phyloP scores from a whole-genome alignment of 2,329 filamentous ascomycete species.

The Boeremia exigua region DNA sequence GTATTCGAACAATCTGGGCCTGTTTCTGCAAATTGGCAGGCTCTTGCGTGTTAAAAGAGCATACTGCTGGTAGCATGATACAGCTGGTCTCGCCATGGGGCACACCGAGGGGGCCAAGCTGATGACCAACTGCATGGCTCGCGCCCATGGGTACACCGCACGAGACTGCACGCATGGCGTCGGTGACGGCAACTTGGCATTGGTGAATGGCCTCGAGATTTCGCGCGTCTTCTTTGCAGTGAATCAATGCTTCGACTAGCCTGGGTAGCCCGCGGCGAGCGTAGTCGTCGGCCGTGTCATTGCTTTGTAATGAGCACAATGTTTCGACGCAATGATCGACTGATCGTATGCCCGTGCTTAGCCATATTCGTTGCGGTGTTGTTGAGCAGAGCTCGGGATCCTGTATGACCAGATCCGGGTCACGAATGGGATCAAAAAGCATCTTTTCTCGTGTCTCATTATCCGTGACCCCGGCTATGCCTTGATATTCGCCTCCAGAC shows the following conservation, averaged over 20 bases:
- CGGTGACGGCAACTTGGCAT: neutral
- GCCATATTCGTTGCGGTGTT: neutral
- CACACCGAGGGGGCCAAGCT: neutral
- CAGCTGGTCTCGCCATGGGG: neutral
- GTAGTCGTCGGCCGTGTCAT: neutral
- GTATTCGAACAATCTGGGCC: neutral
- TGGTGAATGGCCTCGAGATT: neutral
- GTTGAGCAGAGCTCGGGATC: neutral
- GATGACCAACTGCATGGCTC: neutral
- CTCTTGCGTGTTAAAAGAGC: neutral
- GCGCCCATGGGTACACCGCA: neutral
- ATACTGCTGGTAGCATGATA: neutral
- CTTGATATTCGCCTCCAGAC: neutral
- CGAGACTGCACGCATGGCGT: neutral
- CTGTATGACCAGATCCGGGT: neutral
- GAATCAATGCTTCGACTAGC: neutral
- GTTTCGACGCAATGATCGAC: neutral
- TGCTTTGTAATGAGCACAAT: neutral
- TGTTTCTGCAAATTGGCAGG: neutral
- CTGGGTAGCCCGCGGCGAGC: neutral
- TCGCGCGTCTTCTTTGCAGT: neutral
- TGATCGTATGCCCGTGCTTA: neutral
- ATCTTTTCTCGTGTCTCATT: neutral
- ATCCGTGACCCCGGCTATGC: neutral
- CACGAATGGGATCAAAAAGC: neutral